A percentile compares a stretch with the other conserved stretches of the same genome.
Conservation (phyloP, 163 green algal genomes). For the Coccomyxa subellipsoidea region DNA sequence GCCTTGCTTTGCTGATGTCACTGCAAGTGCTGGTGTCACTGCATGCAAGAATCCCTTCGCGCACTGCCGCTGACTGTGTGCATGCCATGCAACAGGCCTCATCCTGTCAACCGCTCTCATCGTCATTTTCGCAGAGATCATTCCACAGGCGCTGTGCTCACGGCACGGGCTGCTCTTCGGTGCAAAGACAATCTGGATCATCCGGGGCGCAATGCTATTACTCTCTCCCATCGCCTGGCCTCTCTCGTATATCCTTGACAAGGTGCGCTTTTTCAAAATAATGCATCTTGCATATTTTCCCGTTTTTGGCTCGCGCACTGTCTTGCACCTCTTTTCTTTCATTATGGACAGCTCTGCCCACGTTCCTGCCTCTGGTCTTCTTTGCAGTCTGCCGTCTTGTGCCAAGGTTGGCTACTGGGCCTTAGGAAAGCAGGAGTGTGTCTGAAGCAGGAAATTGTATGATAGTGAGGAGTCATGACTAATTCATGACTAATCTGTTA, state of each 20-base stretch:
- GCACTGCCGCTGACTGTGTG: background rate
- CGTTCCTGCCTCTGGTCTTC: too few species aligned
- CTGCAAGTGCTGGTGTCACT: too few species aligned
- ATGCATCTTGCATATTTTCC: too few species aligned
- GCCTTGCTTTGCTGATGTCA: too few species aligned
- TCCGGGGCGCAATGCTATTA: constrained; percentile 49
- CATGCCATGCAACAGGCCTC: constrained; percentile 29
- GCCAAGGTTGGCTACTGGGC: background rate
- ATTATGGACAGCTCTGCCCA: too few species aligned
- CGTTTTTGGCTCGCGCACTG: too few species aligned
- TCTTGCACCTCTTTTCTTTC: too few species aligned
- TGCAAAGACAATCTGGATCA: constrained; percentile 41
- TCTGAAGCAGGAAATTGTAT: background rate
- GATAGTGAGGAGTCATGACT: background rate
- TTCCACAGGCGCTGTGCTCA: constrained; percentile 52
- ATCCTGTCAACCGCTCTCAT: constrained; percentile 54
- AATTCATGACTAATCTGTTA: too few species aligned
- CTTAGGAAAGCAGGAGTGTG: background rate
- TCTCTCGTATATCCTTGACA: constrained; percentile 55
- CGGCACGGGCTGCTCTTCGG: constrained; percentile 57
- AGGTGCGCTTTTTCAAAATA: background rate
- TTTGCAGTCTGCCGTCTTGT: too few species aligned
- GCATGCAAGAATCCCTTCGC: too few species aligned
- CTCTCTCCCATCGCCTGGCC: constrained; percentile 55
- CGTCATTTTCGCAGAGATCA: constrained; percentile 62